Evolutionary conservation across 768 basidiomycete genomes (phyloP).

Genomic region (Lentinula lateritia): DNA sequence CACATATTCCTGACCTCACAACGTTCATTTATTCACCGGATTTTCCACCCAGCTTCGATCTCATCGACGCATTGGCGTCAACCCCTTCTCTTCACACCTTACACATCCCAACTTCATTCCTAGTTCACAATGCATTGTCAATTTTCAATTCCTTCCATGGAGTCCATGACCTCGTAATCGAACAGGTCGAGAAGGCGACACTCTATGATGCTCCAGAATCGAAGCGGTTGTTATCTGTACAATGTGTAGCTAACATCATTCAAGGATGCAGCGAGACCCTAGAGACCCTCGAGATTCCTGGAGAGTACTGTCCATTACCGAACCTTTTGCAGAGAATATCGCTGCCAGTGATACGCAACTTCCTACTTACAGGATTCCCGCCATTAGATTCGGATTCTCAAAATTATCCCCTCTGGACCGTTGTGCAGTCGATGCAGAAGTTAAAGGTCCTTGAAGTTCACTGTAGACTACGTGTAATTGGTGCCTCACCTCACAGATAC

Average conservation of each 20-base stretch:
- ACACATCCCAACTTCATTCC: neutral
- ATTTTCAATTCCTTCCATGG: neutral
- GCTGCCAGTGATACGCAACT: neutral
- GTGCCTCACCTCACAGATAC: constrained; percentile 3
- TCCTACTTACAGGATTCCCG: constrained; percentile 1
- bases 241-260: constrained; percentile 2
- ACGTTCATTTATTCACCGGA: neutral
- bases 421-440: neutral
- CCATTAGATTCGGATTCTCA: neutral
- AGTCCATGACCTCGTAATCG: neutral
- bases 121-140: neutral
- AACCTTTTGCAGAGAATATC: neutral
- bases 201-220: neutral
- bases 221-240: neutral
- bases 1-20: neutral
- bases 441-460: constrained; percentile 1
- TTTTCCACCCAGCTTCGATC: neutral
- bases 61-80: neutral
- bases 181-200: neutral
- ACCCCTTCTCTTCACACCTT: neutral
- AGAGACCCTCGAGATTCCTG: constrained; percentile 5
- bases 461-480: constrained; percentile 1
- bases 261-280: neutral
- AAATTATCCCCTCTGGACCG: constrained; percentile 3
- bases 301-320: constrained; percentile 1